phyloP scores from a whole-genome alignment of 2,329 filamentous ascomycete species.

The Cladosporium sp. region DNA sequence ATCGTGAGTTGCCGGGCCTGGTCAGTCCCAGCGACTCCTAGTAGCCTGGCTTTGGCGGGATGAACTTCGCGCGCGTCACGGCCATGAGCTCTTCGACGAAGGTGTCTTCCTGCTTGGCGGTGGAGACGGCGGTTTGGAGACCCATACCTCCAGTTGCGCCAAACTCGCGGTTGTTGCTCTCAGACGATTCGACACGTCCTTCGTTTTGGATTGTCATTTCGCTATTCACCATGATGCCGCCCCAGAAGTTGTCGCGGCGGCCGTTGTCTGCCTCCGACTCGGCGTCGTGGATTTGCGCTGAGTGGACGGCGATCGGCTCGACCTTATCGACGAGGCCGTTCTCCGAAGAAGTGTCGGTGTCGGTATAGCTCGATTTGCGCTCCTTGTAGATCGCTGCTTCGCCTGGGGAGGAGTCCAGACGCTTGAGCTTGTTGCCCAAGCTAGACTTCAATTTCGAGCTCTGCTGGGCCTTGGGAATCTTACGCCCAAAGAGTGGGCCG shows the following conservation, averaged over 20 bases:
- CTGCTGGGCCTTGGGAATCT: conserved; percentile 24
- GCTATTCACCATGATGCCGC: conserved; percentile 41
- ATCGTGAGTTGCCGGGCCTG: conserved; percentile 6
- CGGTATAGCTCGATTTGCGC: conserved; percentile 19
- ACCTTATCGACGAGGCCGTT: conserved; percentile 15
- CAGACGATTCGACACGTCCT: conserved; percentile 31
- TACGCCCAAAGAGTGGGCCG: conserved; percentile 41
- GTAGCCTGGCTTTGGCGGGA: conserved; percentile 25
- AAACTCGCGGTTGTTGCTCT: conserved; percentile 29
- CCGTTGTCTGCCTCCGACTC: conserved; percentile 4
- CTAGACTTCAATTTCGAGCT: conserved; percentile 17
- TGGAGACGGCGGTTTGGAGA: conserved; percentile 32
- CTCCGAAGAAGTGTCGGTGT: conserved; percentile 20
- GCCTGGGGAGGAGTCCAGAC: conserved; percentile 2
- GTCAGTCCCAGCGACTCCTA: conserved; percentile 16
- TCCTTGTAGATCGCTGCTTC: conserved; percentile 10
- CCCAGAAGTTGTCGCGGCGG: conserved; percentile 34
- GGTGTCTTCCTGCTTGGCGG: conserved; percentile 45
- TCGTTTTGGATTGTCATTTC: conserved; percentile 39
- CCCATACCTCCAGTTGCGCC: conserved; percentile 28
- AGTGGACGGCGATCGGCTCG: conserved; percentile 10
- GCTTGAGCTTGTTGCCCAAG: conserved; percentile 12
- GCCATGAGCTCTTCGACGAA: conserved; percentile 43
- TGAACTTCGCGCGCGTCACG: conserved; percentile 35
- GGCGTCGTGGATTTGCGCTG: neutral